Conservation (phyloP, 208 protist genomes). For the Leishmania major region DNA sequence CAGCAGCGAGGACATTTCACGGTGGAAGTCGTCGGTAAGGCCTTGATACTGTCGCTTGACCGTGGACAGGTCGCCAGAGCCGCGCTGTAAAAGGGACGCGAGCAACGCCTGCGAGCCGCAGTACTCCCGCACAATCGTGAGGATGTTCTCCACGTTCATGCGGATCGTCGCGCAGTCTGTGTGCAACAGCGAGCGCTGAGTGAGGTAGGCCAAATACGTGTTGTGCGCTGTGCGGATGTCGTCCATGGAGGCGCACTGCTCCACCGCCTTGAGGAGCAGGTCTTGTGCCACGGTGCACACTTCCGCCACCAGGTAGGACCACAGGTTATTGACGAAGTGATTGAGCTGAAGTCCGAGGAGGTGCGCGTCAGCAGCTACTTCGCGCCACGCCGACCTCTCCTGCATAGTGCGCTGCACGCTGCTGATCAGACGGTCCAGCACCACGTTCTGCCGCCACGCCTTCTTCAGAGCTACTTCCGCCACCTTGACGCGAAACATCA, state of each 20-base stretch:
- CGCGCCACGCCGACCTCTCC: constrained; percentile 47
- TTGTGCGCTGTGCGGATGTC: constrained; percentile 64
- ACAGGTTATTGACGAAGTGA: constrained; percentile 74
- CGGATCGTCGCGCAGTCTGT: constrained; percentile 65
- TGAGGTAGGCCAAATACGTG: constrained; percentile 64
- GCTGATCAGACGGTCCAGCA: constrained; percentile 60
- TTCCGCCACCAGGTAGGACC: constrained; percentile 73
- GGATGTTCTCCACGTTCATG: constrained; percentile 72
- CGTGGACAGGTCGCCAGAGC: constrained; percentile 55
- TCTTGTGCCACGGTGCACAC: constrained; percentile 69
- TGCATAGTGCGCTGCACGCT: constrained; percentile 37
- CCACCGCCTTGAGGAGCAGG: constrained; percentile 46
- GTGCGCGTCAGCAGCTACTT: constrained; percentile 62
- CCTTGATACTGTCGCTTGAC: constrained; percentile 58
- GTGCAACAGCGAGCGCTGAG: constrained; percentile 64
- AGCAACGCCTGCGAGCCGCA: constrained; percentile 66
- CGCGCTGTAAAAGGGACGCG: constrained; percentile 61
- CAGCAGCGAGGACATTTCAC: constrained; percentile 62
- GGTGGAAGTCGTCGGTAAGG: constrained; percentile 64
- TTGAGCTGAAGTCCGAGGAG: constrained; percentile 73
- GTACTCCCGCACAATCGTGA: constrained; percentile 62
- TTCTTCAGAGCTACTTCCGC: constrained; percentile 69
- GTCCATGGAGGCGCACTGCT: constrained; percentile 56
- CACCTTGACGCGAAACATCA: constrained; percentile 74
- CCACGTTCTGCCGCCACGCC: constrained; percentile 63